These are phyloP conservation scores for Bruguiera parviflora DNA, from an alignment of 345 rosid genomes.

Conservation along the genomic window DNA sequence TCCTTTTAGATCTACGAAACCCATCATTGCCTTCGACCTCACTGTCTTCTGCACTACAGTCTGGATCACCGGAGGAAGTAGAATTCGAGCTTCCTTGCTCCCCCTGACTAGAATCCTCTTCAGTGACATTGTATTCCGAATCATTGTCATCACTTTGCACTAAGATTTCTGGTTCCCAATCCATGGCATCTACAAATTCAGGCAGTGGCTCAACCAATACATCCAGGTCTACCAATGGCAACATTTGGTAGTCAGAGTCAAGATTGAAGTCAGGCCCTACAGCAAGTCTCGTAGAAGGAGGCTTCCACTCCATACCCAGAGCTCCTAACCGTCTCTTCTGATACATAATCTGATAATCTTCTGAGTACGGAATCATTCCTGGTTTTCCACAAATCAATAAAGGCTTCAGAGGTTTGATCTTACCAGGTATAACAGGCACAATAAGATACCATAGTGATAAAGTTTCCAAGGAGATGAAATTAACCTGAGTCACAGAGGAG, in stretches of 20 bases:
- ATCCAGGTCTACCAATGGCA: constrained; percentile 87
- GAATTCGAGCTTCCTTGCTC: constrained; percentile 67
- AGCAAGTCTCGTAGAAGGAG: constrained; percentile 65
- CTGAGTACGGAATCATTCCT: constrained; percentile 94
- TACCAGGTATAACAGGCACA: constrained; percentile 12
- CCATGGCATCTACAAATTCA: constrained; percentile 75
- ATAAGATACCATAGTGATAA: background rate
- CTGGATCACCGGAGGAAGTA: constrained; percentile 58
- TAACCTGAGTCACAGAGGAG: constrained; percentile 96
- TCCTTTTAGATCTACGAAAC: constrained; percentile 68
- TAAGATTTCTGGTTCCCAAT: constrained; percentile 88
- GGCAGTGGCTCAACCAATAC: constrained; percentile 75
- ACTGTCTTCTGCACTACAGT: constrained; percentile 59
- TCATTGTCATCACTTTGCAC: constrained; percentile 81
- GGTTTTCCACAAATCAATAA: constrained; percentile 28
- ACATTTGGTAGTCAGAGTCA: constrained; percentile 77
- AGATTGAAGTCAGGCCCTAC: constrained; percentile 87
- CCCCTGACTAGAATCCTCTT: constrained; percentile 67
- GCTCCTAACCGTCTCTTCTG: constrained; percentile 91
- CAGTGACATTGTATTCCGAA: constrained; percentile 89
- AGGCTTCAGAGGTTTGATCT: constrained; percentile 15
- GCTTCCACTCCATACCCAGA: constrained; percentile 88
- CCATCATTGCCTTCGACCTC: constrained; percentile 57
- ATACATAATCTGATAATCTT: constrained; percentile 95
- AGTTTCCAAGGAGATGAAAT: constrained; percentile 5